Evolutionary conservation across 1,284 basidiomycete genomes (phyloP), one percentile per base, ranked within the genome.

Genomic region (Fistulina hepatica): DNA sequence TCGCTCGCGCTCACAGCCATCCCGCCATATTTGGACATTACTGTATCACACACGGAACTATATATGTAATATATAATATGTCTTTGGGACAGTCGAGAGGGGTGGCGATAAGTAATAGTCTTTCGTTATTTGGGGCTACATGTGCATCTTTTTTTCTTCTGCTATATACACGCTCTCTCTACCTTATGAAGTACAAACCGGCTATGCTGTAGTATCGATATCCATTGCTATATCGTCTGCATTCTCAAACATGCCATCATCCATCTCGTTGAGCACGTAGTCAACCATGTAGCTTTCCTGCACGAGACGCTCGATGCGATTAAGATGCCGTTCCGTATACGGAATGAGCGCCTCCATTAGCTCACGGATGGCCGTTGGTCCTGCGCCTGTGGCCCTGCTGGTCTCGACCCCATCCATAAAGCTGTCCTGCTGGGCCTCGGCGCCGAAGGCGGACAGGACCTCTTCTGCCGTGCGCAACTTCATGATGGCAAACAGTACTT

Each of bases 241-340:
- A 30, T 50, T 65, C 41, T 65, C 66, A 33, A 80, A 71, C 58
- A 81, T 67, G 21, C 80, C 80, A 44, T 72, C 81, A 54, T 93
- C 90, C 91, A 95, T 97, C 67, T 93, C 89, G 20, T 76, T 76
- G 8, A 97, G 64, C 33, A 95, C 72, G 49, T 89, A 95, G 56
- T 97, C 93, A 38, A 97, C 73, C 48, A 95, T 79, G 51, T 89
- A 93, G 54, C 86, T 92, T 54, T 97, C 94, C 59, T 94, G 85
- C 28, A 94, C 71, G 41, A 94, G 63, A 49, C 81, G 74, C 47
- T 95, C 90, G 55, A 93, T 75, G 43, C 94, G 69, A 21, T 76
- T 62, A 33, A 93, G 74, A 60, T 98, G 94, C 33, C 94, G 71
- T 56, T 94, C 88, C 8, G 92, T 94, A 57, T 98, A 98, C 7